Percentiles rank a stretch among this genome's conserved stretches.
Evolutionary conservation across 371 early-diverging fungal species (phyloP).

Genomic region (Thermomucor indicae-seudaticae): DNA sequence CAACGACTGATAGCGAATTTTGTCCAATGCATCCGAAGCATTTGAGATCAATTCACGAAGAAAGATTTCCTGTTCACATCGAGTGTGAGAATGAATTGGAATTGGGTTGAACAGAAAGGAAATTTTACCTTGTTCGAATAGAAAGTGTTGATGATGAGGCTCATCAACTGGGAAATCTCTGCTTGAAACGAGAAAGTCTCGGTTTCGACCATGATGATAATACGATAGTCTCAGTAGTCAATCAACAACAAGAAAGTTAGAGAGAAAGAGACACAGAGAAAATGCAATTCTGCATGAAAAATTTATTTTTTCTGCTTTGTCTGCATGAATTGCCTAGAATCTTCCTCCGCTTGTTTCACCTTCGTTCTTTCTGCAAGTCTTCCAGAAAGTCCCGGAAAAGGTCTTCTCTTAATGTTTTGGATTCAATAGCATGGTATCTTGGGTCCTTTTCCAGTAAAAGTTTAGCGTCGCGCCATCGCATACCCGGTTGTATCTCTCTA

Average conservation of each 20-base stretch:
- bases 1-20: constrained; percentile 68
- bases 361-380: constrained; percentile 3
- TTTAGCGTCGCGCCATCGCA: constrained; percentile 56
- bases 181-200: constrained; percentile 90
- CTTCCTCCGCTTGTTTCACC: too few relatives aligned
- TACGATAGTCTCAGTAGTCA: too few relatives aligned
- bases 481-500: constrained; percentile 37
- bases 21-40: constrained; percentile 87
- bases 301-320: too few relatives aligned
- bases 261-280: too few relatives aligned
- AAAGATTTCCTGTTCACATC: constrained; percentile 61
- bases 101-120: neutral
- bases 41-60: constrained; percentile 88
- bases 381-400: constrained; percentile 57
- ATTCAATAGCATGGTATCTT: constrained; percentile 52
- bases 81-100: neutral
- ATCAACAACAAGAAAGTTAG: too few relatives aligned
- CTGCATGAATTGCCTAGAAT: too few relatives aligned
- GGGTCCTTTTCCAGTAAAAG: constrained; percentile 51
- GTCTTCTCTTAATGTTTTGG: constrained; percentile 56
- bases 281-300: too few relatives aligned
- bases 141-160: constrained; percentile 72
- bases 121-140: constrained; percentile 47
- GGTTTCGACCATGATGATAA: constrained; percentile 21
- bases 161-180: constrained; percentile 93